Percentiles rank a stretch among this genome's conserved stretches.
Evolutionary conservation across 164 flowering plant species (phyloP).

Genomic region (Stephania cephalantha): DNA sequence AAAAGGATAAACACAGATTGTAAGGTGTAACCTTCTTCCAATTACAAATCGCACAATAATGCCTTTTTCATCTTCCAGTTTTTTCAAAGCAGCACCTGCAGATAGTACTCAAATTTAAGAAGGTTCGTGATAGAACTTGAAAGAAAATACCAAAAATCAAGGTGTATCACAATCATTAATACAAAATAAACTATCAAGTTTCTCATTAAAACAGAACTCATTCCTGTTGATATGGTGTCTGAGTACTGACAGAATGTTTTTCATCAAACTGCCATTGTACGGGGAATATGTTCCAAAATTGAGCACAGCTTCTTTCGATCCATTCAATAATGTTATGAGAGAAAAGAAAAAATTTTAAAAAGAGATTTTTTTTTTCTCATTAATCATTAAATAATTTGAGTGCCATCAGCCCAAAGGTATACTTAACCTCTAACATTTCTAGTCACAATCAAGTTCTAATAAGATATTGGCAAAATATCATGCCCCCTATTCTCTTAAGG

Average conservation of each 20-base stretch:
- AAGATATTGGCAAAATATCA: too few relatives aligned
- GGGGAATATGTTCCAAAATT: neutral
- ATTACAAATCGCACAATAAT: slow-evolving; percentile 74
- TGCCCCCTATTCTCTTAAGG: too few relatives aligned
- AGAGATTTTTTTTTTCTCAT: neutral
- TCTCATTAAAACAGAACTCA: neutral
- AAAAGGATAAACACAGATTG: neutral
- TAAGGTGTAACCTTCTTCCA: slow-evolving; percentile 68
- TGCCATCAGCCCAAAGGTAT: neutral
- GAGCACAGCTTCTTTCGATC: neutral
- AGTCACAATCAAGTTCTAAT: too few relatives aligned
- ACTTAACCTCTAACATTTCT: too few relatives aligned
- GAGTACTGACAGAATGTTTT: neutral
- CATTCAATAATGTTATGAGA: neutral
- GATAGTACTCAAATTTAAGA: neutral
- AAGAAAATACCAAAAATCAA: neutral
- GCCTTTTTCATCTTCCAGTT: slow-evolving; percentile 70
- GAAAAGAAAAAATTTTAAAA: neutral
- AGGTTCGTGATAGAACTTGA: neutral
- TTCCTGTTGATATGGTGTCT: neutral
- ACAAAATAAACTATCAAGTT: neutral
- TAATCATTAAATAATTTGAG: too few relatives aligned
- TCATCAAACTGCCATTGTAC: neutral
- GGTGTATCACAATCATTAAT: neutral
- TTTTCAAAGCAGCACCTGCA: slow-evolving; percentile 63